phyloP scores from a whole-genome alignment of 768 basidiomycete genomes.

The Lactarius pseudohatsudake region DNA sequence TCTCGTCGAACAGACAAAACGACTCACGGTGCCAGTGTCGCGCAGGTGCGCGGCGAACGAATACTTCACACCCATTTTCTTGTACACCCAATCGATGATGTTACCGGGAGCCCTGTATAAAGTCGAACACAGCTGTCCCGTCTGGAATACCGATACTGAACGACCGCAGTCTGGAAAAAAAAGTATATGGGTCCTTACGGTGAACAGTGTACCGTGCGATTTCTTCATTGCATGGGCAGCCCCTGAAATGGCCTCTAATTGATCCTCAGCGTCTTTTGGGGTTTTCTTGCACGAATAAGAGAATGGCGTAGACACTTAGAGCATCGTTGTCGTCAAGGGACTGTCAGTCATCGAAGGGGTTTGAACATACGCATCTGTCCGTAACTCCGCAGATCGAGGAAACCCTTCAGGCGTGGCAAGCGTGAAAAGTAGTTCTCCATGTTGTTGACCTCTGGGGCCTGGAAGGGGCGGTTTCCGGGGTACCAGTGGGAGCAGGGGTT shows the following conservation, averaged over 20 bases:
- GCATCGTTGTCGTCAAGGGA: background rate
- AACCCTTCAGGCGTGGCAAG: constrained; percentile 55
- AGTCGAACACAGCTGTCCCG: constrained; percentile 46
- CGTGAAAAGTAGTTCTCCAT: constrained; percentile 66
- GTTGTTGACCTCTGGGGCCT: constrained; percentile 73
- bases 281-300: constrained; percentile 64
- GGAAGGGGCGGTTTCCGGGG: constrained; percentile 71
- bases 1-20: background rate
- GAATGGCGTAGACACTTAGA: constrained; percentile 72
- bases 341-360: background rate
- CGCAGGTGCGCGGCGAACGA: constrained; percentile 63
- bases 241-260: constrained; percentile 68
- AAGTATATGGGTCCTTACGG: constrained; percentile 37
- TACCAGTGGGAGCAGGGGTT: constrained; percentile 76
- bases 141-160: constrained; percentile 33
- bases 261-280: constrained; percentile 73
- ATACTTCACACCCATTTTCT: constrained; percentile 55
- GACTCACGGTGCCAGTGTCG: constrained; percentile 67
- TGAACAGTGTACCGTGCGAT: constrained; percentile 57
- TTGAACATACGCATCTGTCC: constrained; percentile 66
- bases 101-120: constrained; percentile 61
- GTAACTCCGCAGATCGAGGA: constrained; percentile 77
- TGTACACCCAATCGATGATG: constrained; percentile 67
- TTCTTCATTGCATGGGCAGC: constrained; percentile 56
- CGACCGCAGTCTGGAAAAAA: background rate